A percentile compares a stretch with the other conserved stretches of the same genome.
Evolutionary conservation across 1,139 yeast species (phyloP).

Genomic region (Saccharomyces hybrid): DNA sequence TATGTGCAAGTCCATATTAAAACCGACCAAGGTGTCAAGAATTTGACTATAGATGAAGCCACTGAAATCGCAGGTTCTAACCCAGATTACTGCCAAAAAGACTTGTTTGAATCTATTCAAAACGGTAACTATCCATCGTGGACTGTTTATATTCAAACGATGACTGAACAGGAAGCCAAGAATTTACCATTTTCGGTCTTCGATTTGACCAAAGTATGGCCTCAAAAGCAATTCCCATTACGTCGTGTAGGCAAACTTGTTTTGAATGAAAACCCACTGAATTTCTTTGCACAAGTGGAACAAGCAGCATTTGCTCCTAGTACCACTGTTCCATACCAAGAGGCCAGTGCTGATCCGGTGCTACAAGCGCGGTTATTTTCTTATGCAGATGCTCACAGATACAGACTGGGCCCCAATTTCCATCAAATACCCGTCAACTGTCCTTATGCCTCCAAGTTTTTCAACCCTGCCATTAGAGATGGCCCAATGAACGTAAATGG

Average conservation of each 20-base stretch:
- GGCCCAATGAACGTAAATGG: slow-evolving; percentile 81
- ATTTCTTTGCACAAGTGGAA: slow-evolving; percentile 53
- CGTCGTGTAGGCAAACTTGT: slow-evolving; percentile 51
- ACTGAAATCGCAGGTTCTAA: slow-evolving; percentile 49
- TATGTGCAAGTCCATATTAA: slow-evolving; percentile 60
- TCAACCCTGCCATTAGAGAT: slow-evolving; percentile 74
- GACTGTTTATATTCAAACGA: slow-evolving; percentile 59
- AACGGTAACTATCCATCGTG: slow-evolving; percentile 55
- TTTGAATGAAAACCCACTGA: slow-evolving; percentile 48
- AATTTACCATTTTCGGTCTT: slow-evolving; percentile 56
- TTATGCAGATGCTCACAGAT: slow-evolving; percentile 55
- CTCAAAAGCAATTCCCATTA: slow-evolving; percentile 50
- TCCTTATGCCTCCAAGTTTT: slow-evolving; percentile 41
- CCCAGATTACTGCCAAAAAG: slow-evolving; percentile 61
- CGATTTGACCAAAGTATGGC: slow-evolving; percentile 62
- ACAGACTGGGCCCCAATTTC: slow-evolving; percentile 55
- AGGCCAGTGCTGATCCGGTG: slow-evolving; percentile 54
- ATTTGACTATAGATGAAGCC: slow-evolving; percentile 52
- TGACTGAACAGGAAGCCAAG: slow-evolving; percentile 60
- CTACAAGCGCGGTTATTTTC: slow-evolving; percentile 52
- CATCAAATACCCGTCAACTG: slow-evolving; percentile 65
- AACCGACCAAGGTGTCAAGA: slow-evolving; percentile 54
- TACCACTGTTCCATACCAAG: slow-evolving; percentile 53
- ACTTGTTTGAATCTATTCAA: slow-evolving; percentile 54
- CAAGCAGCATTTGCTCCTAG: slow-evolving; percentile 55